Evolutionary conservation across 1,284 basidiomycete species (phyloP).

Genomic region (Puccinia hordei): DNA sequence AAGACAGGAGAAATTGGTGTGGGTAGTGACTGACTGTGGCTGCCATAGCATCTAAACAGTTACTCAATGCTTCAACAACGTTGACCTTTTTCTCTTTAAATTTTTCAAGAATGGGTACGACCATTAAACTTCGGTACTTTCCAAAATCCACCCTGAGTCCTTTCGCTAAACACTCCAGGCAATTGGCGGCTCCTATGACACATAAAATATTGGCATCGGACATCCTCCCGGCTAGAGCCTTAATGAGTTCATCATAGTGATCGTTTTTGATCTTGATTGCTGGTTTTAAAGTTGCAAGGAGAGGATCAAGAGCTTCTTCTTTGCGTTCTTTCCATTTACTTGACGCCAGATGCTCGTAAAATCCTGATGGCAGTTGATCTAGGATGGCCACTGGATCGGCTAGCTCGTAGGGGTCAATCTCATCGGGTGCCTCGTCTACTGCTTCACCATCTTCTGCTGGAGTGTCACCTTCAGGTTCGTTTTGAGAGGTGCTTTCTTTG

Average conservation of each 20-base stretch:
- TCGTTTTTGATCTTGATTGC: conserved; percentile 77
- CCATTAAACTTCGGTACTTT: conserved; percentile 72
- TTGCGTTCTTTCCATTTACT: conserved; percentile 99
- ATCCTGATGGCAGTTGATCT: conserved; percentile 72
- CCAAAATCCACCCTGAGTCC: conserved; percentile 73
- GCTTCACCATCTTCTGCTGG: conserved; percentile 57
- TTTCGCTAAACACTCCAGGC: conserved; percentile 81
- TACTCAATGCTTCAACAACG: conserved; percentile 85
- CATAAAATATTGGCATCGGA: conserved; percentile 95
- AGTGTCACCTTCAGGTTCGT: conserved; percentile 60
- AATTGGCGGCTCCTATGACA: conserved; percentile 82
- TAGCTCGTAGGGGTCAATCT: conserved; percentile 76
- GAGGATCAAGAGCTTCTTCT: conserved; percentile 78
- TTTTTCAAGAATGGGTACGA: conserved; percentile 81
- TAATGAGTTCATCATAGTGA: conserved; percentile 70
- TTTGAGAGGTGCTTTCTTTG: conserved; percentile 59
- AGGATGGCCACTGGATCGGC: conserved; percentile 81
- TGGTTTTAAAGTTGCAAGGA: conserved; percentile 73
- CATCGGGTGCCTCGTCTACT: conserved; percentile 60
- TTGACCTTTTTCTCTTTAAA: conserved; percentile 91
- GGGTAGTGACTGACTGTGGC: conserved; percentile 66
- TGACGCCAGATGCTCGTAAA: conserved; percentile 75
- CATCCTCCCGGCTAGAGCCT: conserved; percentile 77
- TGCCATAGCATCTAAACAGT: conserved; percentile 87
- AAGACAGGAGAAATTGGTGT: conserved; percentile 20